A percentile compares a stretch with the other conserved stretches of the same genome.
phyloP scores from a whole-genome alignment of 1,284 basidiomycete genomes.

The Tetrapyrgos nigripes region DNA sequence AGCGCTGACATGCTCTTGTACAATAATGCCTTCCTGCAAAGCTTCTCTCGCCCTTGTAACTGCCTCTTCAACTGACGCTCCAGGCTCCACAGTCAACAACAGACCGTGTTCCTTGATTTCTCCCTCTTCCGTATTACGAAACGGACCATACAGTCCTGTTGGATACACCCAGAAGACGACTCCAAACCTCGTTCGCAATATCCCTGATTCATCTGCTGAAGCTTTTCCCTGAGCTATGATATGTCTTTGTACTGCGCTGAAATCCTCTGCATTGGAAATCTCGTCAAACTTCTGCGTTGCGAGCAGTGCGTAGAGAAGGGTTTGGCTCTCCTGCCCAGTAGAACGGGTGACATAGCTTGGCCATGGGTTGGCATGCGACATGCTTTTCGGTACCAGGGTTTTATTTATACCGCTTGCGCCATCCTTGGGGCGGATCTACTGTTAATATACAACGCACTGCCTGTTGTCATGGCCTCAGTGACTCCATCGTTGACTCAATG shows the following conservation, averaged over 20 bases:
- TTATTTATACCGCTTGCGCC: no score
- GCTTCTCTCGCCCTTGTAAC: constrained; percentile 10
- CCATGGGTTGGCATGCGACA: constrained; percentile 5
- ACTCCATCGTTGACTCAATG: no score
- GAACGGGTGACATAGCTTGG: background rate
- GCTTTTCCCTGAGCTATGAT: background rate
- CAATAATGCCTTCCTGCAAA: background rate
- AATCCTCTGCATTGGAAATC: constrained; percentile 23
- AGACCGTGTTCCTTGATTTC: constrained; percentile 22
- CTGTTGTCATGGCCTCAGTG: no score
- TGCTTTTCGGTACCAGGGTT: no score
- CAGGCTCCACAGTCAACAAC: constrained; percentile 24
- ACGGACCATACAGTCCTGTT: constrained; percentile 27
- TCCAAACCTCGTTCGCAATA: constrained; percentile 17
- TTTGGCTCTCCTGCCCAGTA: constrained; percentile 7
- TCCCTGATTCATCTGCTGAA: constrained; percentile 13
- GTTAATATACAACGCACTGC: no score
- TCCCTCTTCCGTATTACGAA: constrained; percentile 19
- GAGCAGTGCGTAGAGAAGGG: constrained; percentile 24
- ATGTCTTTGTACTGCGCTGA: background rate
- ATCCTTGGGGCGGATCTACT: no score
- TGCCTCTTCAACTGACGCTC: constrained; percentile 16
- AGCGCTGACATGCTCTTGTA: background rate
- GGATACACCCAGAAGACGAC: constrained; percentile 29
- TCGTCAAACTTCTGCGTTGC: constrained; percentile 23